These are phyloP conservation scores for Starmerella gropengiesseri DNA, from an alignment of 805 yeast species.

Conservation along the genomic window DNA sequence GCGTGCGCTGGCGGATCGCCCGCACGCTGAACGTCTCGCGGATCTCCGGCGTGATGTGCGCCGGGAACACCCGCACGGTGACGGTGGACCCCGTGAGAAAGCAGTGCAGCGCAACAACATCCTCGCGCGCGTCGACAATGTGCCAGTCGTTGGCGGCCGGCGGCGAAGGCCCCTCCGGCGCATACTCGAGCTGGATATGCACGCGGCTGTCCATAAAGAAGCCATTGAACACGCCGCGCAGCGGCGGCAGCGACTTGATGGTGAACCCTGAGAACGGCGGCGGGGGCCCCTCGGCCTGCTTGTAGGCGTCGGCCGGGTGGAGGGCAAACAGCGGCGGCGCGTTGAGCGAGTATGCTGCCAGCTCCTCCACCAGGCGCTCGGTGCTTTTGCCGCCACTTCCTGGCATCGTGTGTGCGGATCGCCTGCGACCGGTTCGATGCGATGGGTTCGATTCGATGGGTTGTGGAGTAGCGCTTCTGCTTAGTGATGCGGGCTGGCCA, in stretches of 20 bases:
- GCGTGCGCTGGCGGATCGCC: conserved; percentile 40
- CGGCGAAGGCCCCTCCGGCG: not conserved
- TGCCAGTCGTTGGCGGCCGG: conserved; percentile 17
- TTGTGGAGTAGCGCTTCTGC: not conserved
- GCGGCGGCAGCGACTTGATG: conserved; percentile 3
- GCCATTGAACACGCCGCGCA: conserved; percentile 9
- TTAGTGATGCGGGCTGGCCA: conserved; percentile 6
- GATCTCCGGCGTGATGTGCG: conserved; percentile 38
- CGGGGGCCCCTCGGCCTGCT: not conserved
- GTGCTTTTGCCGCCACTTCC: conserved; percentile 19
- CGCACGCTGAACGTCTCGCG: conserved; percentile 38
- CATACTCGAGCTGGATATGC: conserved; percentile 23
- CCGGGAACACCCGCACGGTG: conserved; percentile 20
- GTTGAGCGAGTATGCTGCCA: conserved; percentile 23
- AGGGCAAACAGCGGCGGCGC: conserved; percentile 10
- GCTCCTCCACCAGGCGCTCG: conserved; percentile 28
- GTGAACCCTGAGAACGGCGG: conserved; percentile 10
- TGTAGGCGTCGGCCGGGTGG: conserved; percentile 14
- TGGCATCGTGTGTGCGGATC: conserved; percentile 10
- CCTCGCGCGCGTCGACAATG: conserved; percentile 3
- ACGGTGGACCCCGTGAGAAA: conserved; percentile 20
- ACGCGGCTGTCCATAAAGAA: conserved; percentile 18
- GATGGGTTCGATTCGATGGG: not conserved
- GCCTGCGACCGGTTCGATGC: too few relatives aligned
- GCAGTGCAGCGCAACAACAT: conserved; percentile 21